Conservation (phyloP, 345 rosid genomes). For the Erucastrum elatum region DNA sequence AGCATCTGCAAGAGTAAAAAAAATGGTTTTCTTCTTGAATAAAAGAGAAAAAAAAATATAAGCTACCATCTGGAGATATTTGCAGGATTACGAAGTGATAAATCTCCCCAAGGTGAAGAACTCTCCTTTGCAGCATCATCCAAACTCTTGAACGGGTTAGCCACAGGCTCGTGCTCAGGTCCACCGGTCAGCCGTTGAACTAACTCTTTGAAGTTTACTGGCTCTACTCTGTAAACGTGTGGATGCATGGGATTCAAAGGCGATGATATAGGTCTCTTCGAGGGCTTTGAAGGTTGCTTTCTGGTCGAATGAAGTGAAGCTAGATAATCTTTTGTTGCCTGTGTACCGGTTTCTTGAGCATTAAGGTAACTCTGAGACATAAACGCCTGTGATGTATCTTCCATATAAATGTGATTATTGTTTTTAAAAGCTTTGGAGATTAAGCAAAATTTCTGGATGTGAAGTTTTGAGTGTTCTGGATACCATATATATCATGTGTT, state of each 20-base stretch:
- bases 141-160: neutral
- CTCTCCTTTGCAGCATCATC: neutral
- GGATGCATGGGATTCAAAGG: neutral
- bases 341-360: neutral
- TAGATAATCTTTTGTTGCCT: neutral
- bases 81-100: neutral
- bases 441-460: neutral
- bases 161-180: neutral
- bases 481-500: neutral
- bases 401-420: neutral
- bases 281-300: neutral
- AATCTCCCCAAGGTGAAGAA: neutral
- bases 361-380: neutral
- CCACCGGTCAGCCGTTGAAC: neutral
- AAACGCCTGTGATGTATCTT: neutral
- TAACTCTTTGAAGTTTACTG: neutral
- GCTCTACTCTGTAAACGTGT: neutral
- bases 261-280: neutral
- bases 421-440: neutral
- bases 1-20: neutral
- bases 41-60: neutral
- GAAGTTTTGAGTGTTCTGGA: neutral
- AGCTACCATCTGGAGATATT: neutral
- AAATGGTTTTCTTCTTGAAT: neutral
- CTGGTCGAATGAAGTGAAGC: neutral